These are phyloP conservation scores for Alternaria longipes DNA, from an alignment of 2,329 filamentous ascomycete genomes.

Conservation along the genomic window DNA sequence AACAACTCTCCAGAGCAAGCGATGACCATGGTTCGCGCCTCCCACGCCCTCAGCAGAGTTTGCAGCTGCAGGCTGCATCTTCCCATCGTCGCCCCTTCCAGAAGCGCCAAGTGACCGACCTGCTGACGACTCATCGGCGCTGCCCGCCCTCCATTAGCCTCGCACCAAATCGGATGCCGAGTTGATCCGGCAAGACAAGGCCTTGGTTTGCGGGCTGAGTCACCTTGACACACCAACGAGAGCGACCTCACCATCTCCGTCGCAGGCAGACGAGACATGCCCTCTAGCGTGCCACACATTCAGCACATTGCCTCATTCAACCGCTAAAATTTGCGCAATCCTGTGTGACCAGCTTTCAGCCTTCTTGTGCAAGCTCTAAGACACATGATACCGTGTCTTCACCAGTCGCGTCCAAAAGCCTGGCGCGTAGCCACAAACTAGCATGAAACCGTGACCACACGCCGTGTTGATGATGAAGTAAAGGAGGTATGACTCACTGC, in stretches of 20 bases:
- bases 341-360: conserved; percentile 27
- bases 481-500: conserved; percentile 25
- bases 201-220: conserved; percentile 35
- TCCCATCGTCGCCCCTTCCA: conserved; percentile 24
- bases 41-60: conserved; percentile 13
- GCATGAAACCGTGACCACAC: conserved; percentile 21
- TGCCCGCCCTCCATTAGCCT: conserved; percentile 17
- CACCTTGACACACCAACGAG: conserved; percentile 27
- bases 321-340: conserved; percentile 25
- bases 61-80: conserved; percentile 22
- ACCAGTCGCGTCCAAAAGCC: conserved; percentile 20
- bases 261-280: conserved; percentile 30
- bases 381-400: conserved; percentile 44
- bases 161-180: conserved; percentile 18
- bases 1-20: not conserved
- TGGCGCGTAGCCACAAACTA: conserved; percentile 16
- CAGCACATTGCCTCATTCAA: conserved; percentile 17
- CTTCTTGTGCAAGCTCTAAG: conserved; percentile 21
- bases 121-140: conserved; percentile 24
- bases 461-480: conserved; percentile 14
- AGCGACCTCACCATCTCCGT: conserved; percentile 18
- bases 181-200: conserved; percentile 23
- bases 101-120: conserved; percentile 24
- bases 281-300: conserved; percentile 15
- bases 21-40: conserved; percentile 15